Conservation (phyloP, 164 flowering plant genomes). For the Tetrastigma voinierianum region DNA sequence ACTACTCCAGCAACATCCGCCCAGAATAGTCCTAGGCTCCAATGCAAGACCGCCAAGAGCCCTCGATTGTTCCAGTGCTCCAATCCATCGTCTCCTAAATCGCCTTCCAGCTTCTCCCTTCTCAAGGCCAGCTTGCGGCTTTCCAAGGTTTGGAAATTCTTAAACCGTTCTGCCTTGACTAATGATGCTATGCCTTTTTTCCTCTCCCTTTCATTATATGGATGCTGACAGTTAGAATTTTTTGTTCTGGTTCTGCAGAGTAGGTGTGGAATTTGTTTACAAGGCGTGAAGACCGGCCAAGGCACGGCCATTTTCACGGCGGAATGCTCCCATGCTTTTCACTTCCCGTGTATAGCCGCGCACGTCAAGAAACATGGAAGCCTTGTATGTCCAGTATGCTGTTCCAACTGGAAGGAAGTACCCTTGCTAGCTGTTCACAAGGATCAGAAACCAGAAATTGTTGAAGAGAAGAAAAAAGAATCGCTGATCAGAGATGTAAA, state of each 20-base stretch:
- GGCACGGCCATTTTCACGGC: constrained; percentile 91
- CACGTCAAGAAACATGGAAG: constrained; percentile 47
- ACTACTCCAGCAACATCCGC: constrained; percentile 14
- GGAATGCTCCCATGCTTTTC: constrained; percentile 85
- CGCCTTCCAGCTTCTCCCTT: constrained; percentile 70
- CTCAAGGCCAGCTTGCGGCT: constrained; percentile 62
- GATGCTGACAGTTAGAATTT: neutral
- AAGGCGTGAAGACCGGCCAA: constrained; percentile 78
- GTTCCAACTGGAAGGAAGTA: constrained; percentile 57
- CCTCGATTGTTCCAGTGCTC: constrained; percentile 40
- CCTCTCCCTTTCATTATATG: neutral
- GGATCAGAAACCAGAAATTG: neutral
- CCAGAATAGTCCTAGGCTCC: constrained; percentile 51
- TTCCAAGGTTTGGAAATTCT: constrained; percentile 43
- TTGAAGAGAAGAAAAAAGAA: neutral
- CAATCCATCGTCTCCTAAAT: constrained; percentile 73
- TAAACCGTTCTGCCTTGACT: neutral
- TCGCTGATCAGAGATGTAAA: neutral
- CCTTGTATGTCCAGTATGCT: constrained; percentile 78
- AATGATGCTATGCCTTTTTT: neutral
- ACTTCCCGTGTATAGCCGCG: constrained; percentile 78
- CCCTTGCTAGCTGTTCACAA: constrained; percentile 55
- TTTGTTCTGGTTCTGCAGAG: constrained; percentile 36
- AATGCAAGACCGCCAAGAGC: constrained; percentile 49
- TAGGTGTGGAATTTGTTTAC: constrained; percentile 77